These are phyloP conservation scores for Globisporangium acanthophoron DNA, from an alignment of 352 stramenopile species.

Conservation along the genomic window DNA sequence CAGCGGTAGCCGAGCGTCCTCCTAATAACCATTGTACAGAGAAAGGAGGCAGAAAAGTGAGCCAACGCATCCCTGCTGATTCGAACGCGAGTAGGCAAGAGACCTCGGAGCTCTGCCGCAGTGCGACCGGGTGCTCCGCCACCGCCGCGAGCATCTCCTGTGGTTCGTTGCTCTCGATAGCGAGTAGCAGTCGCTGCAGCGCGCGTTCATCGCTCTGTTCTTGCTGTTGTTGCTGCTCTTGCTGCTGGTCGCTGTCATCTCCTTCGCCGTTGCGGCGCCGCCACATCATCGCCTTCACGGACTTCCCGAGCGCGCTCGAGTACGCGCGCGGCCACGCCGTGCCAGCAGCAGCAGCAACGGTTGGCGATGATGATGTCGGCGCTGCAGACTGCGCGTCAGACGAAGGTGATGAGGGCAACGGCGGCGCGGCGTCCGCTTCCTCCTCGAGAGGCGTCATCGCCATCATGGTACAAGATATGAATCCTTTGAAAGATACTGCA, in stretches of 20 bases:
- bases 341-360: background rate
- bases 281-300: conserved; percentile 50
- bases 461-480: conserved; percentile 4
- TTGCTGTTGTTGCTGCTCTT: background rate
- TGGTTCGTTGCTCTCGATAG: conserved; percentile 38
- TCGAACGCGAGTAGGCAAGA: background rate
- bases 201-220: conserved; percentile 14
- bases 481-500: no score
- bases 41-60: background rate
- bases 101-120: conserved; percentile 27
- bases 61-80: background rate
- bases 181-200: conserved; percentile 21
- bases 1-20: conserved; percentile 43
- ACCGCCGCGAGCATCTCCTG: conserved; percentile 39
- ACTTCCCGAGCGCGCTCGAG: conserved; percentile 43
- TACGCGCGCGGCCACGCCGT: conserved; percentile 21
- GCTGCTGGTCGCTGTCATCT: background rate
- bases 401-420: background rate
- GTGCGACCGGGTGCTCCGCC: conserved; percentile 23
- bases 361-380: background rate
- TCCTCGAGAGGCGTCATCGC: conserved; percentile 1
- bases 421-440: background rate
- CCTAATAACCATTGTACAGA: background rate
- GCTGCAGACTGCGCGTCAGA: background rate
- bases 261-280: conserved; percentile 10